A percentile compares a stretch with the other conserved stretches of the same genome.
phyloP scores from a whole-genome alignment of 805 yeast species.

The Vanderwaltozyma yarrowii region DNA sequence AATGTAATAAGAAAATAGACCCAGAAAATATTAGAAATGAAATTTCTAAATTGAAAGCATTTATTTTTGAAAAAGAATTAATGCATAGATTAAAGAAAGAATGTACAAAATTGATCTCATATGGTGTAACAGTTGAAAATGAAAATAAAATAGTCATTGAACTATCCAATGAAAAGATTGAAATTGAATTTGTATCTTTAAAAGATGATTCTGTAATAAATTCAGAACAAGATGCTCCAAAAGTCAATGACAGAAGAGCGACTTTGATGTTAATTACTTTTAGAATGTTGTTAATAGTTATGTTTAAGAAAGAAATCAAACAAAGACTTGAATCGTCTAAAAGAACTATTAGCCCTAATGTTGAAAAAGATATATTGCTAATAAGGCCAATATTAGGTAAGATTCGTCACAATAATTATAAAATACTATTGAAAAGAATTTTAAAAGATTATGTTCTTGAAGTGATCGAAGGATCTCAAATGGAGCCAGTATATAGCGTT shows the following conservation, averaged over 20 bases:
- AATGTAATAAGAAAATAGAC: conserved; percentile 11
- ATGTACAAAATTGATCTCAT: conserved; percentile 56
- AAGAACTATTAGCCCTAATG: conserved; percentile 4
- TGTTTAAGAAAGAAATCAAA: conserved; percentile 31
- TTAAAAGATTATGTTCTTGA: conserved; percentile 19
- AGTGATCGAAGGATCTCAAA: conserved; percentile 9
- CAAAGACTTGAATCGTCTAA: conserved; percentile 15
- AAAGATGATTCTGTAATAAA: conserved; percentile 29
- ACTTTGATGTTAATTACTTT: conserved; percentile 26
- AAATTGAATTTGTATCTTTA: conserved; percentile 51
- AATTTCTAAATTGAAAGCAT: conserved; percentile 58
- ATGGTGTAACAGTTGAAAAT: conserved; percentile 55
- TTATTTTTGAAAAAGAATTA: conserved; percentile 81
- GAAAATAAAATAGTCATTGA: conserved; percentile 58
- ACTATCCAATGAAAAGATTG: conserved; percentile 54
- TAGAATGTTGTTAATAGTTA: conserved; percentile 29
- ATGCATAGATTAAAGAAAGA: conserved; percentile 71
- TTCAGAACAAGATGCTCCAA: conserved; percentile 34
- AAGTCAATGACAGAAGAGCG: conserved; percentile 32
- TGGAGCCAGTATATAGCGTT: conserved; percentile 2
- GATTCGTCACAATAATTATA: conserved; percentile 26
- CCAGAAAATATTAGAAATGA: conserved; percentile 38
- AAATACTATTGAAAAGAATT: conserved; percentile 19
- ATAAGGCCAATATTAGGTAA: conserved; percentile 26
- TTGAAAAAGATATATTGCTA: conserved; percentile 15